These are phyloP conservation scores for Mycena crocata DNA, from an alignment of 768 basidiomycete species.

Conservation along the genomic window DNA sequence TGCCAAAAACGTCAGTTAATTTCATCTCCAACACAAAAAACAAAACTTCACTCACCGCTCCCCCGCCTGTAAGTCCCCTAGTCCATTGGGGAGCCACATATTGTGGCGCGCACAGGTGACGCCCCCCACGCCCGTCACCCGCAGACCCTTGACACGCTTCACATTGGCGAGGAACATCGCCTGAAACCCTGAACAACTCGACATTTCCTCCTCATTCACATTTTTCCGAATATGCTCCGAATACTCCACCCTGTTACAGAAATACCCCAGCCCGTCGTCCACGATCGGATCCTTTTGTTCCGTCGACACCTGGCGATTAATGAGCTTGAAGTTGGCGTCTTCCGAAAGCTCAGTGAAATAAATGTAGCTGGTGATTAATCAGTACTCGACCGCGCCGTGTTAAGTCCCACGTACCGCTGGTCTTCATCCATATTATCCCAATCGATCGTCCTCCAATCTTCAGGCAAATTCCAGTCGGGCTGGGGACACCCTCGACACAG, in stretches of 20 bases:
- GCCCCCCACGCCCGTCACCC: conserved; percentile 19
- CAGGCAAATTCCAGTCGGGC: conserved; percentile 11
- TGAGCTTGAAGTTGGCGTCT: not conserved
- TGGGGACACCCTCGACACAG: conserved; percentile 24
- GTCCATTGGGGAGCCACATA: conserved; percentile 22
- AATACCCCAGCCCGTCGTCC: conserved; percentile 8
- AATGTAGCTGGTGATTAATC: not conserved
- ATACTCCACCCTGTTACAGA: not conserved
- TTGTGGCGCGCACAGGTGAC: conserved; percentile 29
- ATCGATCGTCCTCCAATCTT: conserved; percentile 4
- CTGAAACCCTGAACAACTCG: conserved; percentile 20
- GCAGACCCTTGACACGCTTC: conserved; percentile 26
- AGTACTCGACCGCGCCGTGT: not conserved
- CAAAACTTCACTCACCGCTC: conserved; percentile 31
- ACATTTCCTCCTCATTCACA: conserved; percentile 22
- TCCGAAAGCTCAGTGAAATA: not conserved
- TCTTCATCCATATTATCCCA: not conserved
- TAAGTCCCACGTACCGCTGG: not conserved
- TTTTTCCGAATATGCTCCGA: not conserved
- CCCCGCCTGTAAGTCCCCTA: conserved; percentile 36
- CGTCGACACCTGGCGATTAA: conserved; percentile 7
- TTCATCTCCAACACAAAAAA: not conserved
- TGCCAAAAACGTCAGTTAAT: not conserved
- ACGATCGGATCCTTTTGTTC: not conserved
- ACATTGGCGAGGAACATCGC: conserved; percentile 10